phyloP scores from a whole-genome alignment of 176 grass and related monocot species.

The Calamus simplicifolius region DNA sequence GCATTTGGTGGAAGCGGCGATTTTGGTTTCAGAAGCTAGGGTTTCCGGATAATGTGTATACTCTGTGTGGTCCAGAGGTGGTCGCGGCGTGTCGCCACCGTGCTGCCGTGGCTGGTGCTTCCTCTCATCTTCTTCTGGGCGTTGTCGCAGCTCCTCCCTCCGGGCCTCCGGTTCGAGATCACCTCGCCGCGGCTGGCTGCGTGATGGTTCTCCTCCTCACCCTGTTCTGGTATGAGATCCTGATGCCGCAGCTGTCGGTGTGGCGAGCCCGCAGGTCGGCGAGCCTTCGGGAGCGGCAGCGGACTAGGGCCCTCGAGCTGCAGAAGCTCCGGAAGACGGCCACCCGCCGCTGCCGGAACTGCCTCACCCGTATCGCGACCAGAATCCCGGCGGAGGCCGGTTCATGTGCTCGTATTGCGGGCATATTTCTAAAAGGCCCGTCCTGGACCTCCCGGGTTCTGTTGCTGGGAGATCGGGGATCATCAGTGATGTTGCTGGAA shows the following conservation, averaged over 20 bases:
- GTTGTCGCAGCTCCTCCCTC: conserved; percentile 74
- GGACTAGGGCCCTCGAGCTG: conserved; percentile 58
- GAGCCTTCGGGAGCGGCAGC: conserved; percentile 61
- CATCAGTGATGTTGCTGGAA: conserved; percentile 11
- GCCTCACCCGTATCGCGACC: conserved; percentile 82
- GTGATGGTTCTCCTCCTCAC: conserved; percentile 85
- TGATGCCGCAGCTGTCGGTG: conserved; percentile 62
- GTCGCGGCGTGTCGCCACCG: conserved; percentile 81
- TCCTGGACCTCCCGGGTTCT: conserved; percentile 46
- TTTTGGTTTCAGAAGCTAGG: not conserved
- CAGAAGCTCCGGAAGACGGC: conserved; percentile 86
- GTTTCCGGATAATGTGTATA: conserved; percentile 80
- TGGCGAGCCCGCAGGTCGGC: conserved; percentile 80
- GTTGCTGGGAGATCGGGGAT: conserved; percentile 7
- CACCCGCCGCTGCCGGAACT: conserved; percentile 82
- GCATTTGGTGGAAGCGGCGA: not conserved
- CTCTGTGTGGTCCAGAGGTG: conserved; percentile 92
- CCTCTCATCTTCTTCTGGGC: conserved; percentile 83
- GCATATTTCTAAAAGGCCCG: conserved; percentile 78
- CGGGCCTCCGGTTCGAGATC: conserved; percentile 77
- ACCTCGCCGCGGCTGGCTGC: conserved; percentile 91
- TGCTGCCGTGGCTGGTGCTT: conserved; percentile 87
- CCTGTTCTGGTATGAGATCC: conserved; percentile 96
- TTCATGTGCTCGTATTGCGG: conserved; percentile 98
- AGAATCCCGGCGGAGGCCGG: conserved; percentile 77